Evolutionary conservation across 2,329 filamentous ascomycete species (phyloP), one percentile per base, ranked within the genome.

Genomic region (Penicillium sp.): DNA sequence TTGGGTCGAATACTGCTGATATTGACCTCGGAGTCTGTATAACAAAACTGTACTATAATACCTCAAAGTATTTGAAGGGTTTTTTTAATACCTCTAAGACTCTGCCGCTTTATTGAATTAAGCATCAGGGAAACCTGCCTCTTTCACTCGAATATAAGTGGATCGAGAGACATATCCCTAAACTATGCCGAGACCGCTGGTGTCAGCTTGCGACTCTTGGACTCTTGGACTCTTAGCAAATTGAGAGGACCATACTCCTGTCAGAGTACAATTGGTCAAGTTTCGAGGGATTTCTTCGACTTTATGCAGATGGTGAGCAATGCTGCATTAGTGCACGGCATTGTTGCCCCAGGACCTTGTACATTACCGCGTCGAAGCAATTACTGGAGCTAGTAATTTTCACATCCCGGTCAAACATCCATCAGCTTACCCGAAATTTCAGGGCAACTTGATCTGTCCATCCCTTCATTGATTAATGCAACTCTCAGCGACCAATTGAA

Each of bases 1-100:
- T 1, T 88, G 84, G 84, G 80, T 85, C 3, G 72, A 84, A 69
- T 83, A 80, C 57, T 88, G 85, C 59, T 67, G 49, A 29, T 49
- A 35, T 26, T n/a, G 15, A n/a, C n/a, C n/a, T n/a, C n/a, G n/a
- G n/a, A n/a, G 15, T 18, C 23, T 43, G 18, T 43, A n/a, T n/a
- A 20, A 40, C 11, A 31, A 14, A 14, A 6, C 29, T 23, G 27
- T 47, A 31, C 11, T 35, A 31, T 33, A 22, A 29, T 45, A 8
- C 23, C 3, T 44, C 20, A 23, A 44, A n/a, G 6, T 12, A 25
- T 23, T 4, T n/a, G 12, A 42, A 1, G 8, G 8, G 4, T 31
- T 31, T 3, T 31, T 31, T 3, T 31, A 4, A 6, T 35, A 35
- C 18, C 6, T 4, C 15, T 7, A 37, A 4, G n/a, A 37, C 33